Percentiles rank a stretch among this genome's conserved stretches.
phyloP scores from a whole-genome alignment of 2,329 filamentous ascomycete species.

The Canariomyces notabilis region DNA sequence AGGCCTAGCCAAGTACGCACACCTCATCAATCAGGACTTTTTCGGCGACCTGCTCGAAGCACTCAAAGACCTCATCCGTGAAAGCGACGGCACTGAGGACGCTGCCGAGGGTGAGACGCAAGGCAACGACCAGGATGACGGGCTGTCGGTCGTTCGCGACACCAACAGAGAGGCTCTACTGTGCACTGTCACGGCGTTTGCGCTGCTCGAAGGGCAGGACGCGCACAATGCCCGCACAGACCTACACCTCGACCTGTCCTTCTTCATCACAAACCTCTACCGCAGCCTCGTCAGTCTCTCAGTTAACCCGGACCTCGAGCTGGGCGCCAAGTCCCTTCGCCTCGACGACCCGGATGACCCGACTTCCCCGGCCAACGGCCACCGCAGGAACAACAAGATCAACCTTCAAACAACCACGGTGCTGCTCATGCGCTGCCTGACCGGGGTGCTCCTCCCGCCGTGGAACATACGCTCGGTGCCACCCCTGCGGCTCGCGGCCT shows the following conservation, averaged over 20 bases:
- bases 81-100: conserved; percentile 57
- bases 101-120: conserved; percentile 39
- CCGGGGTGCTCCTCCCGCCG: conserved; percentile 71
- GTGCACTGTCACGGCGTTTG: conserved; percentile 93
- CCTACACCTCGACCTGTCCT: conserved; percentile 85
- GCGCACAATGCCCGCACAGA: conserved; percentile 75
- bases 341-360: conserved; percentile 58
- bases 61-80: conserved; percentile 82
- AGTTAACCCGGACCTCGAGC: conserved; percentile 80
- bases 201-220: conserved; percentile 92
- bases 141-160: conserved; percentile 55
- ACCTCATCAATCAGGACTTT: conserved; percentile 98
- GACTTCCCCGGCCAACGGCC: conserved; percentile 28
- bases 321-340: conserved; percentile 66
- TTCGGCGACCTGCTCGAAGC: conserved; percentile 95
- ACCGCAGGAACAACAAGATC: conserved; percentile 55
- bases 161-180: conserved; percentile 81
- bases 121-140: conserved; percentile 45
- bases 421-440: conserved; percentile 80
- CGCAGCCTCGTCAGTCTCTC: conserved; percentile 73
- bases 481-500: conserved; percentile 80
- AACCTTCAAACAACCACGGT: conserved; percentile 95
- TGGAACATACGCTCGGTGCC: conserved; percentile 70
- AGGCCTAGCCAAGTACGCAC: conserved; percentile 86
- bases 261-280: conserved; percentile 94